phyloP scores from a whole-genome alignment of 805 yeast genomes.

The Candida quercuum region DNA sequence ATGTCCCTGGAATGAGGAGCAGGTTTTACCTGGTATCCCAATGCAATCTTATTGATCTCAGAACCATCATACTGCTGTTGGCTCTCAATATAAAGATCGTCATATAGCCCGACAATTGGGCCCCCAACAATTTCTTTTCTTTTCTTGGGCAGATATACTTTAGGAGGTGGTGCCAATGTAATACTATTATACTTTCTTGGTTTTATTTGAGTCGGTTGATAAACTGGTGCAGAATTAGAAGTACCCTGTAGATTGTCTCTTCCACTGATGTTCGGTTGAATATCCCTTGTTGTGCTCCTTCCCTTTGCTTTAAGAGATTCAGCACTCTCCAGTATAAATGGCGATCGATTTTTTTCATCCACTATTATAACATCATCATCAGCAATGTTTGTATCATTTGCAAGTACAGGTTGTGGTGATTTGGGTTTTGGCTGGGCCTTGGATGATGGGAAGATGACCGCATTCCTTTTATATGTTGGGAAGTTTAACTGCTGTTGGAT shows the following conservation, averaged over 20 bases:
- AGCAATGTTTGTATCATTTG: background rate
- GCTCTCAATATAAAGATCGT: conserved; percentile 11
- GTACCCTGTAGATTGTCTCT: too few relatives aligned
- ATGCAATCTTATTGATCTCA: conserved; percentile 14
- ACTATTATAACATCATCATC: background rate
- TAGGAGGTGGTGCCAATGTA: background rate
- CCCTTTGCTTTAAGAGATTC: conserved; percentile 18
- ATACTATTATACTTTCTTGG: too few relatives aligned
- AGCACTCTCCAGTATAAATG: conserved; percentile 17
- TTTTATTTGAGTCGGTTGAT: too few relatives aligned
- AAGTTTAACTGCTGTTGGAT: conserved; percentile 10
- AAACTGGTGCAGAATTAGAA: too few relatives aligned
- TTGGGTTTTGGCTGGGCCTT: background rate
- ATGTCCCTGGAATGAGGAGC: conserved; percentile 21
- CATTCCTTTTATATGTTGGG: conserved; percentile 1
- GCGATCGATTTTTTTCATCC: background rate
- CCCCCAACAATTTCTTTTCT: conserved; percentile 20
- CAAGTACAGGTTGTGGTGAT: too few relatives aligned
- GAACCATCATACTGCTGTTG: background rate
- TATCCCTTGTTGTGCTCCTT: conserved; percentile 16
- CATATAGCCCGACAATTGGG: conserved; percentile 14
- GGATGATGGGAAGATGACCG: background rate
- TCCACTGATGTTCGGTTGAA: background rate
- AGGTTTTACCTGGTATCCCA: conserved; percentile 21
- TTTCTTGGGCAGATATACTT: conserved; percentile 2